These are phyloP conservation scores for Beauveria brongniartii DNA, from an alignment of 2,329 filamentous ascomycete genomes.

Conservation along the genomic window DNA sequence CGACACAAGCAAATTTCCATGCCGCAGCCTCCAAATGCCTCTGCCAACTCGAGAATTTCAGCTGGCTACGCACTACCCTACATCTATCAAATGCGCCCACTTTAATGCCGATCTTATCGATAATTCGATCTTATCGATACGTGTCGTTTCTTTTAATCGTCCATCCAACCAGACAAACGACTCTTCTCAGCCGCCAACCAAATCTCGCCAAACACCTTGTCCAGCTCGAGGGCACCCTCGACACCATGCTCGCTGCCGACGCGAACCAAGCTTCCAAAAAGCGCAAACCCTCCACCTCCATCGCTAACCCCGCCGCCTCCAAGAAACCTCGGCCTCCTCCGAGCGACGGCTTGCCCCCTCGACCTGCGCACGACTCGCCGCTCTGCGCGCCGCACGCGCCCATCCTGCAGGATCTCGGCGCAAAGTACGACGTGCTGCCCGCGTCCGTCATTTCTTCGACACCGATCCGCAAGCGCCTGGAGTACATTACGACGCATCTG, in stretches of 20 bases:
- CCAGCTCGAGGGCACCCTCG: not conserved
- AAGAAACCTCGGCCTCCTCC: not conserved
- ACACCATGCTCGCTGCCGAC: not conserved
- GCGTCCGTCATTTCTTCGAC: conserved; percentile 52
- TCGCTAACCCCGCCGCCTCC: not conserved
- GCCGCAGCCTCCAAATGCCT: not conserved
- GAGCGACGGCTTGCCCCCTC: not conserved
- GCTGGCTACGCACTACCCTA: not conserved
- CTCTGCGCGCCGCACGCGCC: conserved; percentile 10
- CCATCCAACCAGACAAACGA: not conserved
- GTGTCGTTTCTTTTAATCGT: not conserved
- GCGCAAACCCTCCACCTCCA: not conserved
- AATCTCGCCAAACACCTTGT: not conserved
- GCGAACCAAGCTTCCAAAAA: not conserved
- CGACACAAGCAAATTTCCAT: too few relatives aligned
- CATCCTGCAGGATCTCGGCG: conserved; percentile 30
- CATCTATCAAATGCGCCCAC: not conserved
- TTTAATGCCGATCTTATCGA: not conserved
- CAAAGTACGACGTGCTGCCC: conserved; percentile 41
- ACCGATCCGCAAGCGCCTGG: conserved; percentile 48
- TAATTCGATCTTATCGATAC: not conserved
- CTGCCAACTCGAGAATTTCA: too few relatives aligned
- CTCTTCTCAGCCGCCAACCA: not conserved
- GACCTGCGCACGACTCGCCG: not conserved
- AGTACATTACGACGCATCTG: conserved; percentile 37